Base-by-base conservation (phyloP, 305 asterid genomes). In the Fraxinus velutina region DNA sequence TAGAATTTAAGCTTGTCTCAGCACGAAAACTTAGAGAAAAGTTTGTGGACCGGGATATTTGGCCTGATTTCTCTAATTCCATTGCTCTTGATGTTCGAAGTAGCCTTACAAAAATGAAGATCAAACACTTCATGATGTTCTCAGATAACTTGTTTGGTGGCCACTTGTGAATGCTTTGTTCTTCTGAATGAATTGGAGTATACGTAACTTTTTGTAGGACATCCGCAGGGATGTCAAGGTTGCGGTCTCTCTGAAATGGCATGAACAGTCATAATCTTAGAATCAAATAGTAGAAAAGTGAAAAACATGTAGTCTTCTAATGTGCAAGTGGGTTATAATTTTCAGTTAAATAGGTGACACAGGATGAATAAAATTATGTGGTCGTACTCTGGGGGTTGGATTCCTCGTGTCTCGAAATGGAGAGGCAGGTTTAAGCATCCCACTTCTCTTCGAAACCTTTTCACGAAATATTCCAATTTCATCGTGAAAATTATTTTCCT, bases 111-210 rank as follows among this genome's bases (percentile, higher is more conserved):
- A 79, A 96, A 10, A 96, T 93, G 85, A 91, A 91, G 29, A 91
- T 36, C 85, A 96, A 82, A 77, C 97, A 92, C 89, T 94, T 96
- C 92, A 92, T 90, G n/a, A 94, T 88, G 88, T 89, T 94, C 88
- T 96, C 98, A 0, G 99, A 92, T 47, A 96, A 73, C 91, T 94
- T 96, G 90, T 96, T 96, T 8, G 99, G 97, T 1, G 93, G 32
- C 94, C 90, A 93, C 82, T 88, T 86, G 15, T 89, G 90, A 21
- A 90, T 87, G 87, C 72, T 89, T 30, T 52, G 62, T n/a, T 92
- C 98, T 52, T 88, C 97, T 4, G 88, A 12, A 8, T 84, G 90
- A 13, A 90, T 42, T 42, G 97, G 93, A 73, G 90, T 84, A 5
- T 90, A 77, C 30, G 73, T 34, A 2, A 82, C 83, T 80, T 81